Base-by-base conservation (phyloP, 768 basidiomycete species). In the Suillus cothurnatus region DNA sequence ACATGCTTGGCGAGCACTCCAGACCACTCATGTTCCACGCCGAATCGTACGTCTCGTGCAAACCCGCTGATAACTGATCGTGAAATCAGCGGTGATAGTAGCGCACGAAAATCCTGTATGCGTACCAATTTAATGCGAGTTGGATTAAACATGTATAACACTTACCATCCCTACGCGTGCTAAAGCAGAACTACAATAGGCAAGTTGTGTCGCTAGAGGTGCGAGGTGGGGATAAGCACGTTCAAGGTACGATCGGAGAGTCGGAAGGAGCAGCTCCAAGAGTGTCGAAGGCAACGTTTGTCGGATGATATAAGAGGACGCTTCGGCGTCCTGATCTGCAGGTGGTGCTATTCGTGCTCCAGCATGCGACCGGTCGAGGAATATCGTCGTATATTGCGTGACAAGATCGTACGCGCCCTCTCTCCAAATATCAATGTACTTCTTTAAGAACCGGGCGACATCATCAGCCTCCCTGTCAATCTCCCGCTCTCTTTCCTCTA, bases 331-430 rank as follows among this genome's bases (percentile, higher is more conserved):
- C 43, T 73, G 69, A 55, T 76, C 61, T 11, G 74, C 71, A 14
- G 71, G 72, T 41, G 72, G 68, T 11, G 63, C 63, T 50, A 67
- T 63, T 26, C 67, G 56, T 34, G 70, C 65, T 45, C 62, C 64
- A 43, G 74, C 69, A 53, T 82, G 71, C 28, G 82, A 78, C 61
- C 85, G 86, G 67, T 94, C 92, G 41, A 95, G 86, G 76, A 98
- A 97, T 67, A 97, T 95, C 45, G 94, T 88, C 3, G 90, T 85
- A 71, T 88, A 97, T 73, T 97, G 95, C 19, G 92, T 92, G 69
- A 97, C 84, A 75, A 96, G 87, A 76, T 98, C 95, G 78, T 96
- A 92, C 26, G 94, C 91, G 55, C 92, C 90, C 78, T 98, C 96
- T 61, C 95, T 82, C 90, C 96, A 97, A 14, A 88, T 77, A 72